Base-by-base conservation (phyloP, 352 stramenopile species). In the Blastocystis sp. region DNA sequence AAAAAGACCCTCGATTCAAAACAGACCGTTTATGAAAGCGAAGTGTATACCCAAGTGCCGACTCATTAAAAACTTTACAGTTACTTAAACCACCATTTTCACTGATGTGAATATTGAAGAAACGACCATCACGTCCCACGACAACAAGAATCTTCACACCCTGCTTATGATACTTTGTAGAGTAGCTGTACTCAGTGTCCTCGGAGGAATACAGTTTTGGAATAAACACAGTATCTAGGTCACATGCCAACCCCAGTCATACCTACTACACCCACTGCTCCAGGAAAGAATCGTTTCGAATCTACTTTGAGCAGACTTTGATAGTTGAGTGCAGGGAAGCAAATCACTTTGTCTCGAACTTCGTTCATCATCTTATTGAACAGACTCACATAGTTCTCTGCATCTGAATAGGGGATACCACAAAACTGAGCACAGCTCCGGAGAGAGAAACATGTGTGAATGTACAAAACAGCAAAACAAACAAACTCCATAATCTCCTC, bases 361-460 rank as follows among this genome's bases (percentile, higher is more conserved):
- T 85, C 73, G 47, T 68, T 68, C 73, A 85, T 85, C 30, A 85
- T 68, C 73, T 85, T 85, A 50, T 85, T 85, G 39, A 85, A 85
- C 16, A 85, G 39, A 45, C 47, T 69, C 20, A 85, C 43, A 43
- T 66, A 85, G n/a, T 11, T 69, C 16, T 85, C 54, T 20, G 54
- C n/a, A 24, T 16, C n/a, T 11, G 50, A 7, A 37, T 20, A 4
- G 3, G 18, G 18, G 3, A 85, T 54, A 16, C 50, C 73, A 69
- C 73, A 66, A 26, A 85, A 85, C 26, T 68, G 34, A 20, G 73
- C 37, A 26, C 73, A 85, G 55, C 47, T 24, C 20, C 73, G 18
- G 18, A 85, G 7, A 39, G 73, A 85, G 8, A 85, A 30, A 45
- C n/a, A 66, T 4, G 73, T 41, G 55, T 85, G 65, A 6, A 68